Percentiles rank a stretch among this genome's conserved stretches.
These are phyloP conservation scores for Stromatinia cepivora DNA, from an alignment of 2,329 filamentous ascomycete genomes.

Conservation along the genomic window DNA sequence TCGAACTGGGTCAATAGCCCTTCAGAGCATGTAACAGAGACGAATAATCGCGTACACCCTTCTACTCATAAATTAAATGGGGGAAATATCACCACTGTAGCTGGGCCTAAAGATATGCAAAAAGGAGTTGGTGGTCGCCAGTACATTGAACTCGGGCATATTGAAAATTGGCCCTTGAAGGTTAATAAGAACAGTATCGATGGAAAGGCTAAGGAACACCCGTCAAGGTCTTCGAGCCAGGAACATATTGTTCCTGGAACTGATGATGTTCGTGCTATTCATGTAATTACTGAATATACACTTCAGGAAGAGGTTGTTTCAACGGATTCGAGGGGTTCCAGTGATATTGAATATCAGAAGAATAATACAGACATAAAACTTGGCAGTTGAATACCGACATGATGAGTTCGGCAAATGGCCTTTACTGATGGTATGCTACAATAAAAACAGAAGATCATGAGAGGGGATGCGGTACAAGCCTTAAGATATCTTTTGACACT, in stretches of 20 bases:
- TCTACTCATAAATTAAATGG: not conserved
- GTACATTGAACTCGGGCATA: constrained; percentile 3
- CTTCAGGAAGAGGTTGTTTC: not conserved
- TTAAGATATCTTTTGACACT: not conserved
- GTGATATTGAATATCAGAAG: constrained; percentile 2
- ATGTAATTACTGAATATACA: not conserved
- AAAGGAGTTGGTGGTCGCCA: constrained; percentile 6
- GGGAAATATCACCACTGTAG: not conserved
- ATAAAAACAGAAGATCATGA: too few species aligned
- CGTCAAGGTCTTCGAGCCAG: not conserved
- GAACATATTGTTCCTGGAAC: not conserved
- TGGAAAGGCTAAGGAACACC: not conserved
- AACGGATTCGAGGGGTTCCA: not conserved
- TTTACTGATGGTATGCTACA: not conserved
- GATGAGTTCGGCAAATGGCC: not conserved
- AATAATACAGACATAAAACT: not conserved
- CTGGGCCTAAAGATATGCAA: not conserved
- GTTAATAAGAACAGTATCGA: not conserved
- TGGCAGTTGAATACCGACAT: not conserved
- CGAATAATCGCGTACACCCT: not conserved
- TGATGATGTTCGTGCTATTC: not conserved
- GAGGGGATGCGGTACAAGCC: not conserved
- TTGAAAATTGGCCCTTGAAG: not conserved
- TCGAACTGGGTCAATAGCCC: not conserved
- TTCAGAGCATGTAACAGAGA: not conserved